Evolutionary conservation across 768 basidiomycete species (phyloP).

Genomic region (Hebeloma cylindrosporum): DNA sequence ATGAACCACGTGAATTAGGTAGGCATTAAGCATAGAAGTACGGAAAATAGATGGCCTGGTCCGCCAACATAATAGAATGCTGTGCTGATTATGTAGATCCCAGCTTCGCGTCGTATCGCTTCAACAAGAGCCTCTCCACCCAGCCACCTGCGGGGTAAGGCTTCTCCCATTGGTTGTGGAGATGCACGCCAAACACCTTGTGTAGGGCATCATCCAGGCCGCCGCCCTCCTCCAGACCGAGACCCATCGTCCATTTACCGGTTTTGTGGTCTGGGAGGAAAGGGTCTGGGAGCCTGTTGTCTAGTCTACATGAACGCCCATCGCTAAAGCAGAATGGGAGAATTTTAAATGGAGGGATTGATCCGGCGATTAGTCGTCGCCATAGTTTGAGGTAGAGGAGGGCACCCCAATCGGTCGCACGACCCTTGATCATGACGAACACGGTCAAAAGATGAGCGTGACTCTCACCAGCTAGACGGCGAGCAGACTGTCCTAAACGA

Average conservation of each 20-base stretch:
- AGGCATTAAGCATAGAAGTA: conserved; percentile 14
- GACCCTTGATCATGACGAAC: too few relatives aligned
- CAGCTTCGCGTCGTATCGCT: conserved; percentile 52
- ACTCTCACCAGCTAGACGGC: too few relatives aligned
- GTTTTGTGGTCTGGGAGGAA: conserved; percentile 58
- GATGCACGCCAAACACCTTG: conserved; percentile 84
- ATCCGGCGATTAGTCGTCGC: conserved; percentile 73
- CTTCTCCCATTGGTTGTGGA: conserved; percentile 98
- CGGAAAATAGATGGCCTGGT: too few relatives aligned
- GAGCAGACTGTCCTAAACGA: too few relatives aligned
- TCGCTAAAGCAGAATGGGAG: conserved; percentile 97
- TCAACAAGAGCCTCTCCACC: conserved; percentile 79
- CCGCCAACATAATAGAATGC: too few relatives aligned
- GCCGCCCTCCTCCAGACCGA: conserved; percentile 60
- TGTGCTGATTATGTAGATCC: conserved; percentile 10
- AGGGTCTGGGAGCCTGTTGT: conserved; percentile 92
- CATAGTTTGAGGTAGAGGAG: conserved; percentile 90
- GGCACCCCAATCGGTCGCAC: conserved; percentile 93
- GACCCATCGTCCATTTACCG: conserved; percentile 68
- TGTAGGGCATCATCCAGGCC: conserved; percentile 59
- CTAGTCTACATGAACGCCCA: conserved; percentile 85
- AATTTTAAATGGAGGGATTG: conserved; percentile 83
- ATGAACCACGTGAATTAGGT: too few relatives aligned
- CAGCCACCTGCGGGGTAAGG: conserved; percentile 80
- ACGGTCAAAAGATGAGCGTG: too few relatives aligned